A percentile compares a stretch with the other conserved stretches of the same genome.
These are phyloP conservation scores for Alternaria metachromatica DNA, from an alignment of 2,329 filamentous ascomycete genomes.

Conservation along the genomic window DNA sequence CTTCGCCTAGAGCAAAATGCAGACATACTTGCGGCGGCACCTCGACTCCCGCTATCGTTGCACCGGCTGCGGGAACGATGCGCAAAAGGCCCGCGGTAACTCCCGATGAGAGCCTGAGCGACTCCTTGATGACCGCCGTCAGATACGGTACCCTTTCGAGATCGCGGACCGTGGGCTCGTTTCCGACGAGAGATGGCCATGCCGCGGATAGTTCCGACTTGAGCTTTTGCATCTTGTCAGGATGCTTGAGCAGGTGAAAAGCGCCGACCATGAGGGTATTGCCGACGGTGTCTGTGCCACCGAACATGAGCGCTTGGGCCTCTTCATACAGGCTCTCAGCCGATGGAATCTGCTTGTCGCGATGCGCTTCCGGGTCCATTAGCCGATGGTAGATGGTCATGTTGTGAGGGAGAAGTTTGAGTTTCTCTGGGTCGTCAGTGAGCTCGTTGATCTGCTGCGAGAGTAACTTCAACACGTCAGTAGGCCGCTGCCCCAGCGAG, in stretches of 20 bases:
- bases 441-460: constrained; percentile 41
- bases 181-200: constrained; percentile 45
- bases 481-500: background rate
- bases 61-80: constrained; percentile 31
- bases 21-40: constrained; percentile 31
- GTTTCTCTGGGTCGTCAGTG: constrained; percentile 36
- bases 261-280: constrained; percentile 52
- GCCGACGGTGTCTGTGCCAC: constrained; percentile 55
- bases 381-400: constrained; percentile 50
- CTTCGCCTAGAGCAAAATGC: background rate
- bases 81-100: constrained; percentile 36
- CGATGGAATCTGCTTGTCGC: constrained; percentile 41
- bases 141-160: constrained; percentile 47
- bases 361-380: constrained; percentile 42
- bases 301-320: constrained; percentile 55
- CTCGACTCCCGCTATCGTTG: constrained; percentile 23
- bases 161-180: constrained; percentile 39
- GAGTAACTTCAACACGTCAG: constrained; percentile 30
- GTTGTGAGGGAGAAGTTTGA: constrained; percentile 44
- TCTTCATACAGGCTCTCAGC: constrained; percentile 52
- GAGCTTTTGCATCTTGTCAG: constrained; percentile 42
- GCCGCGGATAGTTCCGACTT: constrained; percentile 47
- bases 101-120: constrained; percentile 46
- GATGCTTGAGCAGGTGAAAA: constrained; percentile 50
- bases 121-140: constrained; percentile 51